These are phyloP conservation scores for Ophiobolus disseminans DNA, from an alignment of 2,329 filamentous ascomycete genomes.

Conservation along the genomic window DNA sequence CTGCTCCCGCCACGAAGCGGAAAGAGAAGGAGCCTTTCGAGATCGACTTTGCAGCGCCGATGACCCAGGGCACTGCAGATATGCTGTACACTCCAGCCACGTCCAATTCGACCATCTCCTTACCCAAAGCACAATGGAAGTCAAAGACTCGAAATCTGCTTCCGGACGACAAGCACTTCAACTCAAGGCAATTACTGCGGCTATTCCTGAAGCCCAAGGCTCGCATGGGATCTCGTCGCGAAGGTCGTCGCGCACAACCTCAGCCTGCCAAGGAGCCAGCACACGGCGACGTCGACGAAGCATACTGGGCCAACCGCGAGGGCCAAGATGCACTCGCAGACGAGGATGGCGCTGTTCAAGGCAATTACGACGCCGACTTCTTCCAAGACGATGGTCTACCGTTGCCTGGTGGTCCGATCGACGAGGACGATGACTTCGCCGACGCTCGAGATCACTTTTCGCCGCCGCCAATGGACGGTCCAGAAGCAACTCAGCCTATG, in stretches of 20 bases:
- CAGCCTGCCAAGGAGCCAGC: conserved; percentile 57
- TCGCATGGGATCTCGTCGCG: conserved; percentile 73
- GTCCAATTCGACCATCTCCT: conserved; percentile 79
- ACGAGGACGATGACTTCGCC: conserved; percentile 74
- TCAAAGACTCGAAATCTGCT: conserved; percentile 91
- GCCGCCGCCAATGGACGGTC: conserved; percentile 63
- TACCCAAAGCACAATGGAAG: conserved; percentile 95
- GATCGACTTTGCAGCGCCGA: conserved; percentile 83
- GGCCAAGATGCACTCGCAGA: conserved; percentile 42
- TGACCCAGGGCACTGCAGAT: conserved; percentile 75
- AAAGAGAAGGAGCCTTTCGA: conserved; percentile 98
- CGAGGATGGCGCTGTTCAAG: conserved; percentile 67
- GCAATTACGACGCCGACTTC: conserved; percentile 96
- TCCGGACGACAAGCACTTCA: conserved; percentile 98
- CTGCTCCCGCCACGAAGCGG: conserved; percentile 66
- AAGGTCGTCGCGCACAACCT: conserved; percentile 36
- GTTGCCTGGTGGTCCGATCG: conserved; percentile 67
- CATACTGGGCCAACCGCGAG: conserved; percentile 80
- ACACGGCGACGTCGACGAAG: conserved; percentile 87
- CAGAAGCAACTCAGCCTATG: conserved; percentile 36
- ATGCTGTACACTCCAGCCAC: conserved; percentile 81
- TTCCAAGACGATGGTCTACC: conserved; percentile 87
- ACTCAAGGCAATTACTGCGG: conserved; percentile 85
- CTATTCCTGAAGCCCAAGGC: conserved; percentile 96
- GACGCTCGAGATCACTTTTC: conserved; percentile 83